Percentiles rank a stretch among this genome's conserved stretches.
These are phyloP conservation scores for Oxytropis ochrocephala DNA, from an alignment of 306 rosid species.

Conservation along the genomic window DNA sequence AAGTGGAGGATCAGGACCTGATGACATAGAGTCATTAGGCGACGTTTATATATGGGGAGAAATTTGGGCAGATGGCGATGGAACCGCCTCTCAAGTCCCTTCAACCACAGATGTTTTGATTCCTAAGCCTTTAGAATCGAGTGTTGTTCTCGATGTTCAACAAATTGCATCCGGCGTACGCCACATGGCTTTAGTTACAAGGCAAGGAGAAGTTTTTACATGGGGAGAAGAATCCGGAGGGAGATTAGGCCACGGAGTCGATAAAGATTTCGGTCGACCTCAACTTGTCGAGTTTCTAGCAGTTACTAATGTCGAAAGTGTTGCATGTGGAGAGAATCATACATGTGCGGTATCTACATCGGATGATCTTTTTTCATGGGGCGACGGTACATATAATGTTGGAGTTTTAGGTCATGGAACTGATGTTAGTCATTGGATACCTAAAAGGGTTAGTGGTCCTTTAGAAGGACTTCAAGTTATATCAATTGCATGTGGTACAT, in stretches of 20 bases:
- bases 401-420: constrained; percentile 97
- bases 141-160: constrained; percentile 91
- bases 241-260: constrained; percentile 85
- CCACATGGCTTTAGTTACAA: constrained; percentile 83
- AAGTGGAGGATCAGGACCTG: constrained; percentile 86
- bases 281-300: constrained; percentile 75
- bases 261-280: constrained; percentile 62
- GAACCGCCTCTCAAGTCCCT: constrained; percentile 33
- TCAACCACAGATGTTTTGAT: constrained; percentile 51
- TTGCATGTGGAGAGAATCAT: constrained; percentile 92
- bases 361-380: constrained; percentile 89
- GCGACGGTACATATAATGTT: constrained; percentile 73
- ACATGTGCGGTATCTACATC: constrained; percentile 73
- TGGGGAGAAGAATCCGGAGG: constrained; percentile 99
- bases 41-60: constrained; percentile 96
- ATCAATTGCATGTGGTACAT: constrained; percentile 89
- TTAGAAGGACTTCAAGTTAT: constrained; percentile 87
- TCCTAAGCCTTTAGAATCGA: constrained; percentile 80
- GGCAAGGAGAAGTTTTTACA: constrained; percentile 97
- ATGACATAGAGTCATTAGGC: constrained; percentile 92
- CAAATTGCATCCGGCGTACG: constrained; percentile 79
- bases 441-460: constrained; percentile 71
- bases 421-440: constrained; percentile 86
- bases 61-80: constrained; percentile 72
- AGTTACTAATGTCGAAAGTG: constrained; percentile 53